Conservation (phyloP, 768 basidiomycete species). For the Lentinula aciculospora region DNA sequence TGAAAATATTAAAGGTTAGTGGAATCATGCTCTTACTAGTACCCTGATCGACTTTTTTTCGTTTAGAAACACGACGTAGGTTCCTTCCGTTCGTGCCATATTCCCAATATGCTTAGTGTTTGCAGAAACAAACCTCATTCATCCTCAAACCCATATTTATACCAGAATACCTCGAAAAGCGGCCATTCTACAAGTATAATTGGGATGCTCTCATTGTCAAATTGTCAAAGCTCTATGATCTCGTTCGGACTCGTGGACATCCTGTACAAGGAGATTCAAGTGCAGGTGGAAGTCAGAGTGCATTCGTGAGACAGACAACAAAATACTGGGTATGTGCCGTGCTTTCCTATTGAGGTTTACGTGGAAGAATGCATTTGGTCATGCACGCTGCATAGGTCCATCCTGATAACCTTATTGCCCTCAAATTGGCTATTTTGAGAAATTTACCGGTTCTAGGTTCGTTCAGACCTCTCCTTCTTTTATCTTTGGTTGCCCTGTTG, state of each 20-base stretch:
- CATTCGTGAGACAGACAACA: constrained; percentile 97
- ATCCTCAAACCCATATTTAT: constrained; percentile 84
- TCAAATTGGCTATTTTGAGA: constrained; percentile 89
- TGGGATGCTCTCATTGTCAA: constrained; percentile 97
- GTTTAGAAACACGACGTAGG: constrained; percentile 87
- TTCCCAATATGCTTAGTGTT: not conserved
- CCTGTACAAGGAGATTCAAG: constrained; percentile 91
- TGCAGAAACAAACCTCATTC: constrained; percentile 86
- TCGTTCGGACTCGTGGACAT: constrained; percentile 92
- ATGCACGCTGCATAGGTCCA: constrained; percentile 47
- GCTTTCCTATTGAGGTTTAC: not conserved
- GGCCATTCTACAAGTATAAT: constrained; percentile 95
- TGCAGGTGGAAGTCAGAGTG: constrained; percentile 93
- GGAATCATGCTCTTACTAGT: not conserved
- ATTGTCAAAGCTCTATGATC: constrained; percentile 89
- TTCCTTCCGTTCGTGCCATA: constrained; percentile 7
- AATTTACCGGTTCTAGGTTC: constrained; percentile 91
- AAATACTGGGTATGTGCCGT: constrained; percentile 89
- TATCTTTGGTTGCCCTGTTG: not conserved
- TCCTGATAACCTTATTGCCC: constrained; percentile 88
- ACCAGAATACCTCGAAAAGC: constrained; percentile 86
- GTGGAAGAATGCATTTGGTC: not conserved
- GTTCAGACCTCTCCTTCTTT: not conserved
- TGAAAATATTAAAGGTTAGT: constrained; percentile 91
- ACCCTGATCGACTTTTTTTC: constrained; percentile 3